phyloP scores from a whole-genome alignment of 257 asterid species.

The Forsythia viridissima region DNA sequence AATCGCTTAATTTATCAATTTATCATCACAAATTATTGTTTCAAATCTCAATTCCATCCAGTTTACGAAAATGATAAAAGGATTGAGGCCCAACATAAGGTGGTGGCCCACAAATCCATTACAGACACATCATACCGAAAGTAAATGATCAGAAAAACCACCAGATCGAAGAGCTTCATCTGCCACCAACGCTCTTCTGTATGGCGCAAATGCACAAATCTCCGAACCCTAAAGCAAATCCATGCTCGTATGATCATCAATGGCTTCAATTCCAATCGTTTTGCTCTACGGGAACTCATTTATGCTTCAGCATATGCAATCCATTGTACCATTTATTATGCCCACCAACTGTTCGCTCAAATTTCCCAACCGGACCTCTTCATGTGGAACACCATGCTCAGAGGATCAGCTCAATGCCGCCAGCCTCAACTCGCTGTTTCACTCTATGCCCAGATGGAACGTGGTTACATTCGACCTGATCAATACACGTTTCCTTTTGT shows the following conservation, averaged over 20 bases:
- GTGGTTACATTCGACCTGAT: conserved; percentile 39
- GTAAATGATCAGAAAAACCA: conserved; percentile 45
- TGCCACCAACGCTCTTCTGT: conserved; percentile 36
- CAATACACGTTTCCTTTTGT: conserved; percentile 61
- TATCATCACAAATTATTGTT: too few species aligned
- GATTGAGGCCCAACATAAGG: too few species aligned
- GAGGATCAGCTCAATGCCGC: conserved; percentile 79
- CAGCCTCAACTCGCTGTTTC: conserved; percentile 54
- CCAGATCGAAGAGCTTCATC: conserved; percentile 32
- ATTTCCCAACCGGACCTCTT: conserved; percentile 61
- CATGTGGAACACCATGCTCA: conserved; percentile 72
- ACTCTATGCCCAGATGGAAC: conserved; percentile 47
- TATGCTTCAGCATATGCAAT: conserved; percentile 39
- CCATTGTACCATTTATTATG: conserved; percentile 43
- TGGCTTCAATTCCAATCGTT: conserved; percentile 40
- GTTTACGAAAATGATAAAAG: too few species aligned
- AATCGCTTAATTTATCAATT: too few species aligned
- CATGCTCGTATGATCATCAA: conserved; percentile 48
- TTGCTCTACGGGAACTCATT: conserved; percentile 51
- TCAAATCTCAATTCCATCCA: neutral
- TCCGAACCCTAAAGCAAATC: conserved; percentile 45
- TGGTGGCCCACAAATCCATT: neutral
- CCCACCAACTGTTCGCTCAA: conserved; percentile 62
- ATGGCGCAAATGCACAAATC: conserved; percentile 55
- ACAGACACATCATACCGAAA: neutral